Evolutionary conservation across 768 basidiomycete genomes (phyloP), one percentile per base, ranked within the genome.

Genomic region (Termitomyces sp.): DNA sequence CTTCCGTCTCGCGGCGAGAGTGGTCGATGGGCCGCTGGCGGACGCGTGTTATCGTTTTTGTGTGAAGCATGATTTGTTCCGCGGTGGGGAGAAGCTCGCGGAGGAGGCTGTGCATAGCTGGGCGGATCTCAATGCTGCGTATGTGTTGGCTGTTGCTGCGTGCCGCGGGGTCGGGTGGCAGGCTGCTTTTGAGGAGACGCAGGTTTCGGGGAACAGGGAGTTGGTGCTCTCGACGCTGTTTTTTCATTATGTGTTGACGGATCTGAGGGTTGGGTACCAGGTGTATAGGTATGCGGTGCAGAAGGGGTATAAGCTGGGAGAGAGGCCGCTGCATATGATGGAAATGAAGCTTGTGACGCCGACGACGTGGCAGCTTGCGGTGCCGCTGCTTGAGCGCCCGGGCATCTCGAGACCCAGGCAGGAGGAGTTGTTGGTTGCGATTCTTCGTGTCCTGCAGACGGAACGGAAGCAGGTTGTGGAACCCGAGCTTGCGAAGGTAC

Each of bases 1-100:
- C 63, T 67, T 85, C 32, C 77, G 71, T 45, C 63, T 83, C 33
- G 73, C 81, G 8, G 73, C 67, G 16, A 57, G 65, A n/a, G 67
- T 76, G 6, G 63, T 59, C 5, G 80, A 84, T 54, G 63, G 55
- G 0, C 59, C 66, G 9, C 62, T 85, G 11, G 67, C 71, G 35
- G 66, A 70, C 5, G 72, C 62, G 3, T 81, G 77, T 58, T 66
- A 63, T 46, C 69, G 63, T 11, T 73, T 74, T 51, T 72, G 67
- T 58, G 52, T 60, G 18, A 36, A 57, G n/a, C 63, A 66, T 30
- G 59, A 53, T n/a, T 60, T 79, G 26, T 74, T 71, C 65, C 55
- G 50, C 8, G 41, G 56, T 48, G 54, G 54, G 6, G 63, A 68
- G 16, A 62, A 58, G 40, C 60, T 60, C 16, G 52, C 40, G n/a